Evolutionary conservation across 1,284 basidiomycete species (phyloP).

Genomic region (Moesziomyces aphidis): DNA sequence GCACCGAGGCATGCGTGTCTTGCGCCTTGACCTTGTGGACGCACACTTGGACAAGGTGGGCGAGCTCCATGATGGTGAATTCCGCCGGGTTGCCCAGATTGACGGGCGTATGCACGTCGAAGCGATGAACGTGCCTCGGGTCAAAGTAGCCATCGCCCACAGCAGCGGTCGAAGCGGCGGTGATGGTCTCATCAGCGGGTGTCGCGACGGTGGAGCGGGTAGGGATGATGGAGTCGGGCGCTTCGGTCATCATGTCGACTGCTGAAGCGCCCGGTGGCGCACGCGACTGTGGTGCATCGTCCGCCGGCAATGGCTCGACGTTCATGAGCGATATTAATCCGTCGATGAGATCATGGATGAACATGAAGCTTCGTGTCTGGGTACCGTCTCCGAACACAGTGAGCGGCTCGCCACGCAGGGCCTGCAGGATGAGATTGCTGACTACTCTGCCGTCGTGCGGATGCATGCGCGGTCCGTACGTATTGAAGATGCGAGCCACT

Average conservation of each 20-base stretch:
- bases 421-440: slow-evolving; percentile 97
- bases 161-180: neutral
- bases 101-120: slow-evolving; percentile 72
- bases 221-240: slow-evolving; percentile 31
- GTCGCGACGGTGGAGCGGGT: slow-evolving; percentile 15
- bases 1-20: slow-evolving; percentile 1
- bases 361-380: slow-evolving; percentile 90
- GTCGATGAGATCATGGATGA: slow-evolving; percentile 74
- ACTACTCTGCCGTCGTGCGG: slow-evolving; percentile 95
- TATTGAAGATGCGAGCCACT: slow-evolving; percentile 61
- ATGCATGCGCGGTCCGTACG: slow-evolving; percentile 76
- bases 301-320: slow-evolving; percentile 65
- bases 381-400: slow-evolving; percentile 96
- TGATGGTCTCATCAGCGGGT: neutral
- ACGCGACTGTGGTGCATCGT: slow-evolving; percentile 75
- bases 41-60: slow-evolving; percentile 58
- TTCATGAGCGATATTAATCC: slow-evolving; percentile 68
- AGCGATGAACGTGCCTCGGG: slow-evolving; percentile 5
- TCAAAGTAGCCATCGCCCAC: slow-evolving; percentile 8
- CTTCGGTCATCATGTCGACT: slow-evolving; percentile 32
- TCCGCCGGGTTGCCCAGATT: slow-evolving; percentile 95
- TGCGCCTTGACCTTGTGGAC: slow-evolving; percentile 46
- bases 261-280: slow-evolving; percentile 1
- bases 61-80: slow-evolving; percentile 80
- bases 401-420: slow-evolving; percentile 92